Conservation (phyloP, 441 rosid species). For the Biscutella laevigata region DNA sequence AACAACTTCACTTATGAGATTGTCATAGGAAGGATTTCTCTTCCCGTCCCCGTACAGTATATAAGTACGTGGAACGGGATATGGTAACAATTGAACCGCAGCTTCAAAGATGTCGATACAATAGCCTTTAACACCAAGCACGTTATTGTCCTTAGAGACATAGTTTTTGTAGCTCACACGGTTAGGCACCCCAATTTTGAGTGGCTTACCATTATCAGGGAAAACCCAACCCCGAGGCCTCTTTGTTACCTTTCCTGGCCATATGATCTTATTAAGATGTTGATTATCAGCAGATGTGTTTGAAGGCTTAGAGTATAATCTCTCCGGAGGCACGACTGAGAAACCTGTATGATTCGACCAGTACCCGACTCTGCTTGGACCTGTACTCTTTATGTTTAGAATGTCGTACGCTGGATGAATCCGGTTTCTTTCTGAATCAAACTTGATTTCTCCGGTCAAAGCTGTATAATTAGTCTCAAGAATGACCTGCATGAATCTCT, state of each 20-base stretch:
- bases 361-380: slow-evolving; percentile 59
- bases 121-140: slow-evolving; percentile 73
- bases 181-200: slow-evolving; percentile 70
- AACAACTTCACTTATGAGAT: slow-evolving; percentile 48
- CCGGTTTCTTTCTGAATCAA: slow-evolving; percentile 47
- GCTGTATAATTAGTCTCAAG: slow-evolving; percentile 58
- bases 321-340: slow-evolving; percentile 54
- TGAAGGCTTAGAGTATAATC: slow-evolving; percentile 41
- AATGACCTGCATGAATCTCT: slow-evolving; percentile 48
- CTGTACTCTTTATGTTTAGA: slow-evolving; percentile 61
- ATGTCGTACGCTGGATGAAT: slow-evolving; percentile 65
- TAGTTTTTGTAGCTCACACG: slow-evolving; percentile 54
- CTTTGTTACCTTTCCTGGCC: slow-evolving; percentile 62
- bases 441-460: slow-evolving; percentile 52
- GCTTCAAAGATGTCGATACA: slow-evolving; percentile 90
- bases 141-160: slow-evolving; percentile 42
- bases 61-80: slow-evolving; percentile 67
- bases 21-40: slow-evolving; percentile 51
- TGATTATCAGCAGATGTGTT: slow-evolving; percentile 40
- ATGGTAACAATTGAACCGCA: slow-evolving; percentile 68
- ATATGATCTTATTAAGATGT: slow-evolving; percentile 44
- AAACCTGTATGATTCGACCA: slow-evolving; percentile 80
- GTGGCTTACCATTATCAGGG: slow-evolving; percentile 72
- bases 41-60: slow-evolving; percentile 57
- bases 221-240: slow-evolving; percentile 87